Evolutionary conservation across 108 stramenopile species (phyloP).

Genomic region (Mediolabrus comicus): DNA sequence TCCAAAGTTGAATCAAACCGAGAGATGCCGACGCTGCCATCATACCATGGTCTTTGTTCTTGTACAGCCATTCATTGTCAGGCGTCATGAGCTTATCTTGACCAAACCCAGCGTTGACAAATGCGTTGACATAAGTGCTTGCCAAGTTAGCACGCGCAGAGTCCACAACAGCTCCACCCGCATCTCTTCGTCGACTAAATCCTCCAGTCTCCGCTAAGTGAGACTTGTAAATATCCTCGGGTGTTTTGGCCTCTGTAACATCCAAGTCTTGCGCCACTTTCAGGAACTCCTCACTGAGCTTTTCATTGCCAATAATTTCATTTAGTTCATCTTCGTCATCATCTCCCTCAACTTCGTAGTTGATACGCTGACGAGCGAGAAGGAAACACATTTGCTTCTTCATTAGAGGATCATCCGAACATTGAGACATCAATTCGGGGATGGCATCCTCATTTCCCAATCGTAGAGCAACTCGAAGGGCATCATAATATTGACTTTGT

Average conservation of each 20-base stretch:
- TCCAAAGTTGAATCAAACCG: constrained; percentile 96
- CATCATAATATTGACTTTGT: constrained; percentile 88
- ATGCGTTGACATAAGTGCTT: constrained; percentile 98
- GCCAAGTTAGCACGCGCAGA: constrained; percentile 98
- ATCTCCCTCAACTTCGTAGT: constrained; percentile 82
- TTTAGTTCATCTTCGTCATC: constrained; percentile 79
- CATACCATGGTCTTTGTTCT: constrained; percentile 99
- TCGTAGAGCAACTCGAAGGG: constrained; percentile 91
- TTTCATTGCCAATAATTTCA: constrained; percentile 93
- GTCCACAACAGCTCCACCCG: constrained; percentile 85
- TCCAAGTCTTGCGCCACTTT: constrained; percentile 92
- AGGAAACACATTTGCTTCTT: constrained; percentile 90
- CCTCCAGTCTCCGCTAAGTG: constrained; percentile 96
- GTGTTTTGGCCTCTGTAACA: constrained; percentile 94
- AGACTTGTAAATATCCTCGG: constrained; percentile 99
- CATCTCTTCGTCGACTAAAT: constrained; percentile 81
- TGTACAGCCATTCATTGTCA: constrained; percentile 92
- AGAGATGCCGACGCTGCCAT: constrained; percentile 96
- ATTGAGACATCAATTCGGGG: constrained; percentile 65
- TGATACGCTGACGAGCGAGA: constrained; percentile 85
- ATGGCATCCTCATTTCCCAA: constrained; percentile 76
- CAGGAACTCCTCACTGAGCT: constrained; percentile 86
- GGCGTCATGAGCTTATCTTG: constrained; percentile 94
- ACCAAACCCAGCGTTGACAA: constrained; percentile 98
- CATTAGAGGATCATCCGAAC: constrained; percentile 76